phyloP scores from a whole-genome alignment of 768 basidiomycete genomes.

The Phanerochaete carnosa region DNA sequence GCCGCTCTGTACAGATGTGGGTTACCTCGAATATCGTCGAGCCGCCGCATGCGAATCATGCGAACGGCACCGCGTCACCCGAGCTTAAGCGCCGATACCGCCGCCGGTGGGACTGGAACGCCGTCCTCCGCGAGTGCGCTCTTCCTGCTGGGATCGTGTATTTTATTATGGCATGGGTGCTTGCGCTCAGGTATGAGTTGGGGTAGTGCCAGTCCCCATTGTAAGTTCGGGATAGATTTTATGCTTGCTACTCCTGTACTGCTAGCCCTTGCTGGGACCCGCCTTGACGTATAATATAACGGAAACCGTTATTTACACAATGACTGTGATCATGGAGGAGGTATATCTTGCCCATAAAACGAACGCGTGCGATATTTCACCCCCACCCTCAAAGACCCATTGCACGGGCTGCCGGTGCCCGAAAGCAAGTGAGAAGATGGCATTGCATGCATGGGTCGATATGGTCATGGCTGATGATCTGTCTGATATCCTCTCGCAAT shows the following conservation, averaged over 20 bases:
- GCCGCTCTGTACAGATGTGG: conserved; percentile 88
- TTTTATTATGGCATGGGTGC: conserved; percentile 75
- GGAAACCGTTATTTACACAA: no score
- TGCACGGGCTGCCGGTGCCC: no score
- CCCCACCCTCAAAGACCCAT: no score
- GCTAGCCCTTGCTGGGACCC: not conserved
- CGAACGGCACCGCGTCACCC: not conserved
- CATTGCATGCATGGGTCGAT: no score
- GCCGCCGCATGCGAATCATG: conserved; percentile 8
- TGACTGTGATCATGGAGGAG: no score
- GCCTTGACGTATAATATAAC: no score
- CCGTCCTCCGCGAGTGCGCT: conserved; percentile 65
- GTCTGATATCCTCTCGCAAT: conserved; percentile 86
- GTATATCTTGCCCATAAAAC: no score
- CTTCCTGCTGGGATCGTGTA: conserved; percentile 74
- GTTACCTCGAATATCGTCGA: conserved; percentile 82
- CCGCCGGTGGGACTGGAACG: conserved; percentile 78
- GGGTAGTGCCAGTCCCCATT: not conserved
- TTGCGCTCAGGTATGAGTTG: conserved; percentile 39
- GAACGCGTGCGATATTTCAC: no score
- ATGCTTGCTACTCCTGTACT: not conserved
- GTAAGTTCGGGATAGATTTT: not conserved
- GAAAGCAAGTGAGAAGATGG: no score
- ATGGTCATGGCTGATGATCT: conserved; percentile 20
- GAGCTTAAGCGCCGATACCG: conserved; percentile 33